Evolutionary conservation across 108 stramenopile species (phyloP), one percentile per base, ranked within the genome.

Genomic region (Skeletonema costatum): DNA sequence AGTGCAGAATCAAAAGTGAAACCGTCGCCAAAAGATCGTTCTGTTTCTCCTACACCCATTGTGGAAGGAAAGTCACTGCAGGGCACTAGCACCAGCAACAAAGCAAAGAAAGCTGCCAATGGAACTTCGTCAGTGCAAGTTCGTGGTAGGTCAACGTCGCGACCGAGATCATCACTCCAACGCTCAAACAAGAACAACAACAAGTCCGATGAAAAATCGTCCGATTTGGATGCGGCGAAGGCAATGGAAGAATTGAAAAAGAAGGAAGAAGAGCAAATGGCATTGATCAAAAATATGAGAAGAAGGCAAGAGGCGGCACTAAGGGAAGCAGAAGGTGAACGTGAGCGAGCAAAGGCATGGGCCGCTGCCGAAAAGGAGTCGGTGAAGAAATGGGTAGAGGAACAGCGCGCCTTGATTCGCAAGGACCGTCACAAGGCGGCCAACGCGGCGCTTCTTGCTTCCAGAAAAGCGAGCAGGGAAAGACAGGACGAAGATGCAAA

Each of bases 391-490:
- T 84, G 83, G 83, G 83, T 39, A 32, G 59, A 64, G 5, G 83
- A 84, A 68, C 83, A 84, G 46, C 75, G 83, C 12, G 58, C 65
- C 13, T 60, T 81, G 32, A 84, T 84, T 38, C 39, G 60, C 31
- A 84, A 84, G 21, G 79, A 81, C 35, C 68, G 83, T 0, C 83
- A 84, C 71, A 84, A 81, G 66, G 83, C 83, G 5, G 75, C 83
- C 58, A 84, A 80, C 48, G 83, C 83, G 12, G 79, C 83, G 7
- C 75, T 84, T 42, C 64, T 84, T 62, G 83, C 83, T 36, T 53
- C 75, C 42, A 77, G 72, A 51, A 70, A 60, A 58, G 74, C 83
- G 31, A 75, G 66, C 13, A 70, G 66, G 41, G 68, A 19, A 36
- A 56, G 38, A 51, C 17, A 50, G 12, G 48, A 67, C 12, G 66